Evolutionary conservation across 371 early-diverging fungal species (phyloP).

Genomic region (Mucor saturninus): DNA sequence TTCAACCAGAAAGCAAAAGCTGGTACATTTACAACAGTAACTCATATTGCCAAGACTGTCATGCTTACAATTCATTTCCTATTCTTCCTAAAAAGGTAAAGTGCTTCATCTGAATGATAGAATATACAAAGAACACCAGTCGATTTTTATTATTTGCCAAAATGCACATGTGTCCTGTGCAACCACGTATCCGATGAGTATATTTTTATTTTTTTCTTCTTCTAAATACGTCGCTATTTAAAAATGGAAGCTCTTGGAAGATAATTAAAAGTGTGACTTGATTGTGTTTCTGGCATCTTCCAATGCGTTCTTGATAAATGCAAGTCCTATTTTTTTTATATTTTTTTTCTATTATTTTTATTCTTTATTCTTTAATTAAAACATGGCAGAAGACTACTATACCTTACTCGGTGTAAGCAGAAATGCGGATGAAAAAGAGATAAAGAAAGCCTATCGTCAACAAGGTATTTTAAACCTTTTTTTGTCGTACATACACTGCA

Average conservation of each 20-base stretch:
- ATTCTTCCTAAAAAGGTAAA: too few relatives aligned
- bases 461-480: slow-evolving; percentile 38
- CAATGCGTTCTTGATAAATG: not conserved
- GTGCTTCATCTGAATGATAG: too few relatives aligned
- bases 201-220: not conserved
- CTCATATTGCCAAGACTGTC: too few relatives aligned
- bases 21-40: too few relatives aligned
- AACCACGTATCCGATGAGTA: too few relatives aligned
- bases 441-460: slow-evolving; percentile 93
- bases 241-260: not conserved
- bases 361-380: not conserved
- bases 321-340: not conserved
- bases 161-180: too few relatives aligned
- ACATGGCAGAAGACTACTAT: slow-evolving; percentile 75
- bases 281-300: slow-evolving; percentile 1
- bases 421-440: slow-evolving; percentile 80
- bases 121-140: too few relatives aligned
- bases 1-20: too few relatives aligned
- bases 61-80: too few relatives aligned
- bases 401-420: slow-evolving; percentile 85
- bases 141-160: too few relatives aligned
- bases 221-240: not conserved
- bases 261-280: not conserved
- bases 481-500: too few relatives aligned
- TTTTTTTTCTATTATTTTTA: slow-evolving; percentile 6